Evolutionary conservation across 2,329 filamentous ascomycete species (phyloP), one percentile per base, ranked within the genome.

Genomic region (Fusarium torreyae): DNA sequence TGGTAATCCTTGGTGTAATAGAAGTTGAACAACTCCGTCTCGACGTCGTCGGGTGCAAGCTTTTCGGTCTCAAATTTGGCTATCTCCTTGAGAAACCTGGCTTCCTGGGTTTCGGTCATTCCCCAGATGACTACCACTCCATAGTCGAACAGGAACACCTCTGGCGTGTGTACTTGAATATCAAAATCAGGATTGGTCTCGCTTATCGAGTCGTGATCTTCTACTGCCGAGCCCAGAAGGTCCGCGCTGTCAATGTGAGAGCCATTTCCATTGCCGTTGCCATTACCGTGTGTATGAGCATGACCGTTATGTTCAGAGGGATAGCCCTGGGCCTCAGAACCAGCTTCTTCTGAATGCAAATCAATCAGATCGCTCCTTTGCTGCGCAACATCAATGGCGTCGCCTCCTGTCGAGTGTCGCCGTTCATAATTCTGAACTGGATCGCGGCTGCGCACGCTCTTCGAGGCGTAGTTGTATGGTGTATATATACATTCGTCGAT

Each of bases 1-100:
- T 99, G 97, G 79, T 99, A 99, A 78, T 98, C 95, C 75, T 92
- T 89, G 5, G 96, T 98, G 83, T 99, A 98, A 84, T 99, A 99
- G 80, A 98, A 99, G 79, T 99, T 99, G 86, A 99, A 99, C 76
- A 95, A 94, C 80, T 99, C 96, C 46, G 94, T 93, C 82, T 99
- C 95, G 31, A 97, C 91, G 73, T 97, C 94, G 76, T 97, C 94
- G 13, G 91, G 88, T 26, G 90, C 90, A 49, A 98, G 86, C 79
- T 97, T 97, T 77, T 97, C 95, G 40, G 90, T 88, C 79, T 98
- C 96, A 73, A 98, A 99, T 76, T 96, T 97, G 58, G 93, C 89
- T 66, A 99, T 92, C 75, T 99, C 95, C 73, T 96, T 96, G 17
- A 99, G 84, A 77, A 99, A 97, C 39, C 92, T 89, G 70, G 93